These are phyloP conservation scores for Thoreauomyces humboldtii DNA, from an alignment of 192 early-diverging fungal genomes.

Conservation along the genomic window DNA sequence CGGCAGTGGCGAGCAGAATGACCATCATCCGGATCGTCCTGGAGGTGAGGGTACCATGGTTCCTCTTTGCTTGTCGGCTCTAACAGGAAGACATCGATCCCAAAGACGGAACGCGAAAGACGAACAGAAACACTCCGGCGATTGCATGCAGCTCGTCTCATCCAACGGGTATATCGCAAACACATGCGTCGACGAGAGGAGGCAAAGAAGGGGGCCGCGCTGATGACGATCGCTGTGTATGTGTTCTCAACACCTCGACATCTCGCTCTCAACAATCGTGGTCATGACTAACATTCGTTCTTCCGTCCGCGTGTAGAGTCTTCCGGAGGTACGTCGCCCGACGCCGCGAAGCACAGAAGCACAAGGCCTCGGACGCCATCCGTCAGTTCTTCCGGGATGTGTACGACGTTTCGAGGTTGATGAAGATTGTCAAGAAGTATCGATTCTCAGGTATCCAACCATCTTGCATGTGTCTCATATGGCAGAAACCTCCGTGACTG, in stretches of 20 bases:
- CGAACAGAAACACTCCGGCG: not conserved
- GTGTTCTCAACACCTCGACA: not conserved
- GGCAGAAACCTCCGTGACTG: not conserved
- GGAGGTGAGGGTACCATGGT: conserved; percentile 19
- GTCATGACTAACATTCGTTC: conserved; percentile 8
- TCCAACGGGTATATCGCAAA: conserved; percentile 38
- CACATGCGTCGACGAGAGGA: conserved; percentile 25
- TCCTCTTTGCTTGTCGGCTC: too few species aligned
- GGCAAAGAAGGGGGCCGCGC: conserved; percentile 20
- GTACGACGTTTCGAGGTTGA: conserved; percentile 53
- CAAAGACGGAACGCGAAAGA: conserved; percentile 3
- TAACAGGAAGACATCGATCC: too few species aligned
- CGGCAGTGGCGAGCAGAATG: conserved; percentile 43
- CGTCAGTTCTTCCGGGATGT: conserved; percentile 56
- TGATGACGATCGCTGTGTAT: conserved; percentile 43
- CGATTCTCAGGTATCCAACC: conserved; percentile 47
- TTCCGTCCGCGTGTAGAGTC: conserved; percentile 30
- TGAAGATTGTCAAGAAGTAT: conserved; percentile 62
- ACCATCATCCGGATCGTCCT: conserved; percentile 34
- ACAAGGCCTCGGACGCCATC: conserved; percentile 41
- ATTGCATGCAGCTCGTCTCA: conserved; percentile 36
- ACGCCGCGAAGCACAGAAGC: conserved; percentile 32
- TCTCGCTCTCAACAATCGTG: not conserved
- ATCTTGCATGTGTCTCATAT: not conserved
- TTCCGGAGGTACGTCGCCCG: conserved; percentile 40